Percentiles rank a stretch among this genome's conserved stretches.
phyloP scores from a whole-genome alignment of 306 rosid genomes.

The Vigna radiata region DNA sequence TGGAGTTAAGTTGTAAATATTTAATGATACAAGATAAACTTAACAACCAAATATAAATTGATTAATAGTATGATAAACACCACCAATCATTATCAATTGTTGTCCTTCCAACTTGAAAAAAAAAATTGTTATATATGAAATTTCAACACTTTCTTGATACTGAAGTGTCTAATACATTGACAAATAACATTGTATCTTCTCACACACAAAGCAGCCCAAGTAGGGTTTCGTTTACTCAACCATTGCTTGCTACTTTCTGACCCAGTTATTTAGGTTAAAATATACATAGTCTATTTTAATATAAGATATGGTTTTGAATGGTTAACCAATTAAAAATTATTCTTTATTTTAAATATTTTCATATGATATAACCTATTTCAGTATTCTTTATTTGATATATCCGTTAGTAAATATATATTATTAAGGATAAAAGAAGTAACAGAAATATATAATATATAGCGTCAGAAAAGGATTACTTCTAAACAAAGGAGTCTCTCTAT shows the following conservation, averaged over 20 bases:
- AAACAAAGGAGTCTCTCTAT: no score
- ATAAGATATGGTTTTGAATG: no score
- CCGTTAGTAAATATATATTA: no score
- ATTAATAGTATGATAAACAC: not conserved
- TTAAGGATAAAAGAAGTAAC: no score
- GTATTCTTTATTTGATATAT: no score
- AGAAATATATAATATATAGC: no score
- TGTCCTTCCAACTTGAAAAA: not conserved
- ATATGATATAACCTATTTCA: no score
- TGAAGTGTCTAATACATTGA: not conserved
- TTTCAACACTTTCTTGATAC: constrained; percentile 1
- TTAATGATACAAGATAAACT: not conserved
- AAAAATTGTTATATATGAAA: not conserved
- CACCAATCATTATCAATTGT: not conserved
- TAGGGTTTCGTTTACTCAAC: not conserved
- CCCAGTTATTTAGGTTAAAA: no score
- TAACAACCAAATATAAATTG: constrained; percentile 1
- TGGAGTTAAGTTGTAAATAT: not conserved
- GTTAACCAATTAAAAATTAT: not conserved
- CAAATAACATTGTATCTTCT: not conserved
- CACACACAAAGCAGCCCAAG: not conserved
- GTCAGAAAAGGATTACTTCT: no score
- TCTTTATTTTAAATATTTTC: no score
- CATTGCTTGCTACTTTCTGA: not conserved
- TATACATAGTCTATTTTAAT: no score